Base-by-base conservation (phyloP, 495 filamentous ascomycete genomes). In the Talaromyces proteolyticus region DNA sequence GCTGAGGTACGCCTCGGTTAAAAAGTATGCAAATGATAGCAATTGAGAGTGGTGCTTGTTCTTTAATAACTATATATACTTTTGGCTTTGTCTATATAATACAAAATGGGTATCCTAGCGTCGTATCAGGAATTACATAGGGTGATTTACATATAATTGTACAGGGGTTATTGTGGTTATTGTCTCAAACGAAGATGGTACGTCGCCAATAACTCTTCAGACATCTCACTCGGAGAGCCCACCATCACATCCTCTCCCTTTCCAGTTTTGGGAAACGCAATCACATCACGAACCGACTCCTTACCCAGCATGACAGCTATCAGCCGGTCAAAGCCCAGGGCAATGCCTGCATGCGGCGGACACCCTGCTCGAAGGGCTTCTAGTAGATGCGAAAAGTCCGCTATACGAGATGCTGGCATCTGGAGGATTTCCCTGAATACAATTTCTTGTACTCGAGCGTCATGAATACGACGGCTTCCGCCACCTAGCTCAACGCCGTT, bases 401-500 rank as follows among this genome's bases (percentile, higher is more conserved):
- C 67, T 6, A 96, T 57, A 14, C 87, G 79, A 49, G 81, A 75
- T 3, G 62, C 54, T 12, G 65, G 67, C 67, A 84, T 75, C 59
- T 84, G 81, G 21, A 98, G 75, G n/a, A 97, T 79, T 44, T 94
- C 79, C 23, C 83, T 76, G 67, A 98, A 78, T 53, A 98, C 69
- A 56, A 87, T 91, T 56, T 91, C 84, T 62, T 98, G 93, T 57
- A 96, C 73, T 26, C 76, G 76, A 7, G 89, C 83, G 58, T 88
- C 77, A 68, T 98, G 93, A 50, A 97, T 96, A 74, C 93, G 89
- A 10, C 87, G 79, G 64, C 88, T 94, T 8, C 93, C 93, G 11
- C 93, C 93, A 38, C 93, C 93, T 22, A 98, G 77, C 65, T 98
- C 93, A 12, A 96, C 81, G 14, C 93, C 93, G 60, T 98, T 98